A percentile compares a stretch with the other conserved stretches of the same genome.
Evolutionary conservation across 2,329 filamentous ascomycete genomes (phyloP).

Genomic region (Colletotrichum orchidophilum): DNA sequence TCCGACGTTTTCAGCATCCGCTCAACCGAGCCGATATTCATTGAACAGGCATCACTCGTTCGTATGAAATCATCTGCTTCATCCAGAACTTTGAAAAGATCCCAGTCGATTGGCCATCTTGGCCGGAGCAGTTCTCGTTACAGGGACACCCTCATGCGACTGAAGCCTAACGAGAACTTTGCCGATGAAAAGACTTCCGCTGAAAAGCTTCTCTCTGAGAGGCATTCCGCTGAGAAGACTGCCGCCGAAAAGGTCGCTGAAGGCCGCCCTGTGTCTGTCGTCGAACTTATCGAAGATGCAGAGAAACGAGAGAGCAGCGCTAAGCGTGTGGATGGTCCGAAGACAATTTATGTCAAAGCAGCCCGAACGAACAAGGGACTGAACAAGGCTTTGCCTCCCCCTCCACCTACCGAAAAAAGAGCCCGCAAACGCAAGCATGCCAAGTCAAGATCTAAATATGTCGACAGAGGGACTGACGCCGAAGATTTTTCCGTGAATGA

Average conservation of each 20-base stretch:
- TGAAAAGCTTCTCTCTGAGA: not conserved
- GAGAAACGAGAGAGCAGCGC: constrained; percentile 37
- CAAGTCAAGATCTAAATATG: constrained; percentile 38
- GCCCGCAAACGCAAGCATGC: constrained; percentile 33
- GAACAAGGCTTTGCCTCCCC: constrained; percentile 41
- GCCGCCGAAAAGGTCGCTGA: not conserved
- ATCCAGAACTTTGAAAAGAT: constrained; percentile 40
- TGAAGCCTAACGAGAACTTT: not conserved
- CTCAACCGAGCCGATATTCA: constrained; percentile 48
- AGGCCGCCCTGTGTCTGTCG: constrained; percentile 40
- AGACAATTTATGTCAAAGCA: constrained; percentile 44
- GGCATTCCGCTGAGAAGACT: constrained; percentile 11
- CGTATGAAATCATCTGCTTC: constrained; percentile 44
- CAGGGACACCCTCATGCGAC: constrained; percentile 38
- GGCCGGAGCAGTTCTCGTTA: constrained; percentile 43
- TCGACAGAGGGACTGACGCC: constrained; percentile 40
- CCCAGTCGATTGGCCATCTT: constrained; percentile 50
- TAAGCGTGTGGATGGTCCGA: constrained; percentile 41
- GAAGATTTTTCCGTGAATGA: constrained; percentile 37
- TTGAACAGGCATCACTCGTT: constrained; percentile 51
- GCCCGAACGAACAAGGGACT: constrained; percentile 42
- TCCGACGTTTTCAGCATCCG: constrained; percentile 47
- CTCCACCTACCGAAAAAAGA: constrained; percentile 35
- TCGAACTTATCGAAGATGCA: constrained; percentile 37
- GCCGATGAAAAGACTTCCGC: constrained; percentile 1